Evolutionary conservation across 306 rosid genomes (phyloP).

Genomic region (Prunus salicina): DNA sequence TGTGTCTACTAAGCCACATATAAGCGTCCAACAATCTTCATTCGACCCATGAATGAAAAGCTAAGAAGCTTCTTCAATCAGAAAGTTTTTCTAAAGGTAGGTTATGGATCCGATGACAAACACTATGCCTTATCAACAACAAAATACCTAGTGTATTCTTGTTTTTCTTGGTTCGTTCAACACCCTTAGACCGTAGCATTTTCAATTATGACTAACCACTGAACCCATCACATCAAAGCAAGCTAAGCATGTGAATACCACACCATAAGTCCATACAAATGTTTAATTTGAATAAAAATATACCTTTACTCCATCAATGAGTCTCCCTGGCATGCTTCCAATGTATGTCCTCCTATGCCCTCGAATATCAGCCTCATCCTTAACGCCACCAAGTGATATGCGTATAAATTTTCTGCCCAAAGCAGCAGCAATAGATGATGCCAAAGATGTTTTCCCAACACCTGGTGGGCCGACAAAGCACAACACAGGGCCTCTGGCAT

Average conservation of each 20-base stretch:
- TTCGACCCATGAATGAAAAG: not conserved
- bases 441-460: constrained; percentile 96
- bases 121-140: not conserved
- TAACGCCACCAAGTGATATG: constrained; percentile 97
- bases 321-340: constrained; percentile 99
- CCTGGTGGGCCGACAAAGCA: constrained; percentile 99
- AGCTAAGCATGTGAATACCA: not conserved
- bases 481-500: constrained; percentile 98
- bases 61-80: not conserved
- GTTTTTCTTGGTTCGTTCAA: not conserved
- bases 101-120: not conserved
- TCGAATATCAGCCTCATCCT: constrained; percentile 97
- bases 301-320: constrained; percentile 93
- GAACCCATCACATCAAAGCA: not conserved
- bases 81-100: not conserved
- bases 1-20: not conserved
- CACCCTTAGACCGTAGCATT: not conserved
- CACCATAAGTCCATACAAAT: not conserved
- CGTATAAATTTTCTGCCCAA: constrained; percentile 86
- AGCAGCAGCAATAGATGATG: constrained; percentile 94
- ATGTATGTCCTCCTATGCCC: constrained; percentile 99
- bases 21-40: not conserved
- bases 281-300: not conserved
- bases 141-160: not conserved
- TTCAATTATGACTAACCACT: not conserved